Conservation (phyloP, 2,329 filamentous ascomycete genomes). For the Paracamarosporium sp. region DNA sequence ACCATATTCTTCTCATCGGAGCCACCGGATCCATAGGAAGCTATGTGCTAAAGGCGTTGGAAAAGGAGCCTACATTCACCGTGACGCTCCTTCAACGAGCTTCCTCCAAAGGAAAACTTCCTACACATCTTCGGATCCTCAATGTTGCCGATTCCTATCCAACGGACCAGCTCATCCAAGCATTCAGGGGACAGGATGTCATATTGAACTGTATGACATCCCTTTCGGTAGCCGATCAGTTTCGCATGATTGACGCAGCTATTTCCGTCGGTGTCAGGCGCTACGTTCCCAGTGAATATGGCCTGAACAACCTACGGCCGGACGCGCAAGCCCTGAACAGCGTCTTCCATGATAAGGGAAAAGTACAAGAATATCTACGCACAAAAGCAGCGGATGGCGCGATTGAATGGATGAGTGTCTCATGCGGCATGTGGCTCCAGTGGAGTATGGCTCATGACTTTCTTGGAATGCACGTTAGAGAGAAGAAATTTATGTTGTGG, state of each 20-base stretch:
- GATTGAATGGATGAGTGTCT: slow-evolving; percentile 28
- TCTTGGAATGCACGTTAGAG: slow-evolving; percentile 27
- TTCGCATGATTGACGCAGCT: slow-evolving; percentile 48
- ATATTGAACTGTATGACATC: slow-evolving; percentile 43
- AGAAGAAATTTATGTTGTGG: slow-evolving; percentile 21
- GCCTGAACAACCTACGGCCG: slow-evolving; percentile 44
- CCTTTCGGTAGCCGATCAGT: slow-evolving; percentile 27
- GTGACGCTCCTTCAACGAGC: slow-evolving; percentile 42
- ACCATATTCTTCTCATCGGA: slow-evolving; percentile 37
- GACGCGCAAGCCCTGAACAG: slow-evolving; percentile 37
- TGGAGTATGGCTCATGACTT: slow-evolving; percentile 31
- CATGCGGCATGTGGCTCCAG: slow-evolving; percentile 32
- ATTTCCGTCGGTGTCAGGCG: slow-evolving; percentile 48
- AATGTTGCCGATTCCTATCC: slow-evolving; percentile 34
- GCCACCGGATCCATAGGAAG: slow-evolving; percentile 31
- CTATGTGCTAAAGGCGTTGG: slow-evolving; percentile 38
- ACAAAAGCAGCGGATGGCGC: slow-evolving; percentile 20
- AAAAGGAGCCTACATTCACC: slow-evolving; percentile 40
- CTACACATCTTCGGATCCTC: slow-evolving; percentile 33
- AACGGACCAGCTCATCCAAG: slow-evolving; percentile 32
- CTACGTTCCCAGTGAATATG: slow-evolving; percentile 51
- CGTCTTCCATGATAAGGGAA: slow-evolving; percentile 45
- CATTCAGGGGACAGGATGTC: slow-evolving; percentile 46
- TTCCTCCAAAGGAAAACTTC: slow-evolving; percentile 29
- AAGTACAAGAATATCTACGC: slow-evolving; percentile 44